Evolutionary conservation across 345 rosid genomes (phyloP), one percentile per base, ranked within the genome.

Genomic region (Garcia nutans): DNA sequence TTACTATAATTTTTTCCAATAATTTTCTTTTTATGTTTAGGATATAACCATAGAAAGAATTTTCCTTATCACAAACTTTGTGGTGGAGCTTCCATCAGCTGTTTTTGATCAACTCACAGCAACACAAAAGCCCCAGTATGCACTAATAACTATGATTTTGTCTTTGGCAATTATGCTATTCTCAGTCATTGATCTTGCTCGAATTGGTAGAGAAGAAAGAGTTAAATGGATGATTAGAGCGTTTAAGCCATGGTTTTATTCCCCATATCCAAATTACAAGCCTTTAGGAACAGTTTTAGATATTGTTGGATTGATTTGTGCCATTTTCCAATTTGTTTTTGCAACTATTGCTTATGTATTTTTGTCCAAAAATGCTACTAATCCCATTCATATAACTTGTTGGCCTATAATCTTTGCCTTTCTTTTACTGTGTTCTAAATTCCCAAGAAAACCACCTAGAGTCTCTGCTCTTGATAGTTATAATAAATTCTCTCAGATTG

Each of bases 401-500:
- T 77, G 76, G 73, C 76, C 80, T 17, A 1, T 72, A 11, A 41
- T 77, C 57, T 77, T 77, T 42, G 74, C 76, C 11, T 17, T 65
- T 31, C 61, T 59, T 44, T n/a, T 77, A 8, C 52, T 72, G 28
- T 65, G 67, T 62, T 72, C 76, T 41, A 22, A 1, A n/a, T 63
- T 79, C 49, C 78, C 78, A 19, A 62, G 63, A 61, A 47, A 28
- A 26, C 78, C 78, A 28, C 56, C 10, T 9, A 47, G 2, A 47
- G 13, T 47, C 1, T 47, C 50, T 8, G 20, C 1, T 6, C 12
- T 3, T 10, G 3, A 54, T 22, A 54, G 19, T 54, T 54, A 16
- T 6, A 19, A 1, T 16, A 8, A 54, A n/a, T 54, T 16, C 5
- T 54, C 57, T 54, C n/a, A 54, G 57, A 16, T 4, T 16, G 3